Evolutionary conservation across 129 eudicot genomes (phyloP), one percentile per base, ranked within the genome.

Genomic region (Artemisia annua): DNA sequence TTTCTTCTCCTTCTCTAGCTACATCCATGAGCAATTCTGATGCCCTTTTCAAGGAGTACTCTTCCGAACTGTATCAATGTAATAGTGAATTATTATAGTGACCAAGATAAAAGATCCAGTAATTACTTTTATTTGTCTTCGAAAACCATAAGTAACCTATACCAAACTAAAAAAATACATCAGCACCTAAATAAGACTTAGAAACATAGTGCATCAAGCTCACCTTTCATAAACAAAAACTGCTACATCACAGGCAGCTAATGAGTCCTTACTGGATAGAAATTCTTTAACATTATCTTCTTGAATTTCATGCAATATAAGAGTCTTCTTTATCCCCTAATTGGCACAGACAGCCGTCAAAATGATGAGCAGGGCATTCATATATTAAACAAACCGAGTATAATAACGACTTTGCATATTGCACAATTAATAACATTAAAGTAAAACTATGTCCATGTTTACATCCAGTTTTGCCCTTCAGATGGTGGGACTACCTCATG

Each of bases 161-260:
- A 30, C 35, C 35, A 30, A 30, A 30, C 35, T 30, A 30, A 30
- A 30, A 30, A 30, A 30, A 0, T 30, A 30, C 35, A 30, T 30
- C 35, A 30, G 35, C 35, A 8, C 46, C 46, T 39, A 39, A n/a
- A 39, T 8, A 39, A 8, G 51, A 46, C 12, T 63, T 51, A 74
- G 61, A 13, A 30, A 72, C 58, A 46, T 51, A 62, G 48, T 35
- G 64, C 48, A 70, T 60, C 67, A 78, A 66, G 53, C 83, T 48
- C 60, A 90, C 98, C 96, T 88, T 89, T 94, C 96, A 78, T 88
- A 90, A 66, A 88, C 86, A 78, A 94, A 94, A 67, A 83, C 77
- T 57, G 99, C 99, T 64, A 86, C 88, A 83, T 94, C 97, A 72
- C 93, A 88, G 69, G 87, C 71, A 71, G 99, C 91, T 67, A 94